Evolutionary conservation across 2,329 filamentous ascomycete genomes (phyloP).

Genomic region (Shiraia sp.): DNA sequence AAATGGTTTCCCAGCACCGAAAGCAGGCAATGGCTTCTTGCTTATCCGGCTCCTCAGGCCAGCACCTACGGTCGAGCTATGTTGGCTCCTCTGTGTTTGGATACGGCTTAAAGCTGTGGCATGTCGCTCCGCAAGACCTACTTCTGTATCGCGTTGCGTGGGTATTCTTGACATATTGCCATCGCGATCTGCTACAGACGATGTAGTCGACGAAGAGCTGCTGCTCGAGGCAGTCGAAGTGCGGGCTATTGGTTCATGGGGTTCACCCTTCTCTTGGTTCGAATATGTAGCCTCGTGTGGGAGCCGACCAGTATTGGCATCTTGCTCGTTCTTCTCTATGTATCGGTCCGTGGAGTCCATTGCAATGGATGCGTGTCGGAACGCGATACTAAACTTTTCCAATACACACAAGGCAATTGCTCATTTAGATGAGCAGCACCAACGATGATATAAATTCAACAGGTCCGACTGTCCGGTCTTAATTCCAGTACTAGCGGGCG

Average conservation of each 20-base stretch:
- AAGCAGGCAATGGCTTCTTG: slow-evolving; percentile 64
- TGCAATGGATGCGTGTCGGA: slow-evolving; percentile 4
- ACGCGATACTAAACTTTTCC: slow-evolving; percentile 1
- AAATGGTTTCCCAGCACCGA: slow-evolving; percentile 75
- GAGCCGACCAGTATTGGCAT: slow-evolving; percentile 53
- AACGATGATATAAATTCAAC: not conserved
- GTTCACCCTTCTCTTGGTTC: slow-evolving; percentile 46
- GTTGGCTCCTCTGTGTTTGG: slow-evolving; percentile 70
- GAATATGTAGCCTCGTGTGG: slow-evolving; percentile 44
- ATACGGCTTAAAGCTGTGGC: slow-evolving; percentile 72
- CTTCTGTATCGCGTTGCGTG: slow-evolving; percentile 61
- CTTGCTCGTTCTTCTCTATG: slow-evolving; percentile 58
- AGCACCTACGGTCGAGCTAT: slow-evolving; percentile 70
- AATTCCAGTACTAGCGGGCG: slow-evolving; percentile 12
- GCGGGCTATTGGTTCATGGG: slow-evolving; percentile 56
- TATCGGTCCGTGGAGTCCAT: slow-evolving; percentile 61
- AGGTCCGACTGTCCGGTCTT: slow-evolving; percentile 5
- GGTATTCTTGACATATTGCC: slow-evolving; percentile 62
- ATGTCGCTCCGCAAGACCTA: slow-evolving; percentile 62
- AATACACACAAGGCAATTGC: too few relatives aligned
- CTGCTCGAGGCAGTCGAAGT: slow-evolving; percentile 57
- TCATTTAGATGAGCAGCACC: not conserved
- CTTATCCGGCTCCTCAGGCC: slow-evolving; percentile 53
- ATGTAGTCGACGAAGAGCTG: slow-evolving; percentile 47
- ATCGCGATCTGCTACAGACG: slow-evolving; percentile 47